phyloP scores from a whole-genome alignment of 257 asterid genomes.

The Nicotiana undulata region DNA sequence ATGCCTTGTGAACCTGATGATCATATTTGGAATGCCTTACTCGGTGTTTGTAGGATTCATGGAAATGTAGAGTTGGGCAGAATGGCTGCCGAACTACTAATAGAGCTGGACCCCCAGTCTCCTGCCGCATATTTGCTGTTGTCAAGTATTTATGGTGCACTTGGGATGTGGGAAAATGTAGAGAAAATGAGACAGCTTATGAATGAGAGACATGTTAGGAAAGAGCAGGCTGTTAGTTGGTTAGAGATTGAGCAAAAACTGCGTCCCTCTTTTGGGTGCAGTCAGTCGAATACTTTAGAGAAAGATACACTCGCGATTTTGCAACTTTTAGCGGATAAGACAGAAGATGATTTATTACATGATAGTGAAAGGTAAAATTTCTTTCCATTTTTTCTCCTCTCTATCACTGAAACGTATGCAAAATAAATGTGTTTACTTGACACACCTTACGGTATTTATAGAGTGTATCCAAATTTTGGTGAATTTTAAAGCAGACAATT shows the following conservation, averaged over 20 bases:
- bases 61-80: slow-evolving; percentile 47
- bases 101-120: slow-evolving; percentile 39
- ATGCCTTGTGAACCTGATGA: slow-evolving; percentile 41
- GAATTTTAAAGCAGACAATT: background rate
- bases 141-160: slow-evolving; percentile 41
- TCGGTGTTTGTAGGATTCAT: slow-evolving; percentile 51
- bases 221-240: slow-evolving; percentile 45
- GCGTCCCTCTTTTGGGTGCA: slow-evolving; percentile 16
- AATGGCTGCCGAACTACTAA: slow-evolving; percentile 41
- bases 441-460: background rate
- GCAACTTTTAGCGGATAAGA: slow-evolving; percentile 32
- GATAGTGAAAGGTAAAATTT: slow-evolving; percentile 21
- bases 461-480: background rate
- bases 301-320: slow-evolving; percentile 18
- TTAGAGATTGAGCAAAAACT: slow-evolving; percentile 41
- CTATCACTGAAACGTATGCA: background rate
- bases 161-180: slow-evolving; percentile 54
- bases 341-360: slow-evolving; percentile 7
- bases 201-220: slow-evolving; percentile 22
- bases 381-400: background rate
- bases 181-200: slow-evolving; percentile 41
- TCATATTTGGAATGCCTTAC: slow-evolving; percentile 51
- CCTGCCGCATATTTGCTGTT: slow-evolving; percentile 35
- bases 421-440: background rate
- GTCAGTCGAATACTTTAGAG: slow-evolving; percentile 13